phyloP scores from a whole-genome alignment of 345 rosid species.

The Brassica incana region DNA sequence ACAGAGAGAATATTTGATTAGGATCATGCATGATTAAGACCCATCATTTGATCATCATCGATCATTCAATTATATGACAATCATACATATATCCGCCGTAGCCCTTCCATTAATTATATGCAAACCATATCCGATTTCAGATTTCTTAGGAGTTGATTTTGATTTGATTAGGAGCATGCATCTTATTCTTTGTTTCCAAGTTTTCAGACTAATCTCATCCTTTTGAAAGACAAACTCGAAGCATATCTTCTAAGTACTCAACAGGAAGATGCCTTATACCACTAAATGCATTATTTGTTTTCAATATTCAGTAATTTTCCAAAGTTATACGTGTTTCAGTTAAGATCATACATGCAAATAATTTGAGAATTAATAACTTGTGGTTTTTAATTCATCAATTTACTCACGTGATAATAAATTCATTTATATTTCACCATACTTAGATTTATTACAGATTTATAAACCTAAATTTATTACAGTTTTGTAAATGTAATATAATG shows the following conservation, averaged over 20 bases:
- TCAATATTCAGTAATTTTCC: not conserved
- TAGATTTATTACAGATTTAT: not conserved
- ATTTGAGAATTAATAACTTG: not conserved
- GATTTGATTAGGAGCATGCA: not conserved
- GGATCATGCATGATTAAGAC: not conserved
- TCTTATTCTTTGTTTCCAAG: not conserved
- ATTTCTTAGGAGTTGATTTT: not conserved
- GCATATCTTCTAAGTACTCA: not conserved
- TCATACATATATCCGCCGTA: not conserved
- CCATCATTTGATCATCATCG: constrained; percentile 23
- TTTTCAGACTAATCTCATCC: not conserved
- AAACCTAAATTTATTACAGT: not conserved
- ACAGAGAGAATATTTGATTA: not conserved
- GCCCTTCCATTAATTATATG: not conserved
- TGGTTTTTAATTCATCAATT: not conserved
- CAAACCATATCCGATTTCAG: not conserved
- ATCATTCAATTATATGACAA: constrained; percentile 17
- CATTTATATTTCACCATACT: not conserved
- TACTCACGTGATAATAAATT: not conserved
- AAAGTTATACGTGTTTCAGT: not conserved
- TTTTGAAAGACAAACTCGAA: not conserved
- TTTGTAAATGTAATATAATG: not conserved
- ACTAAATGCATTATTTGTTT: not conserved
- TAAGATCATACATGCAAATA: not conserved
- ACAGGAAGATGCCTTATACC: not conserved